Percentiles rank a stretch among this genome's conserved stretches.
These are phyloP conservation scores for Diaporthe citrichinensis DNA, from an alignment of 2,329 filamentous ascomycete genomes.

Conservation along the genomic window DNA sequence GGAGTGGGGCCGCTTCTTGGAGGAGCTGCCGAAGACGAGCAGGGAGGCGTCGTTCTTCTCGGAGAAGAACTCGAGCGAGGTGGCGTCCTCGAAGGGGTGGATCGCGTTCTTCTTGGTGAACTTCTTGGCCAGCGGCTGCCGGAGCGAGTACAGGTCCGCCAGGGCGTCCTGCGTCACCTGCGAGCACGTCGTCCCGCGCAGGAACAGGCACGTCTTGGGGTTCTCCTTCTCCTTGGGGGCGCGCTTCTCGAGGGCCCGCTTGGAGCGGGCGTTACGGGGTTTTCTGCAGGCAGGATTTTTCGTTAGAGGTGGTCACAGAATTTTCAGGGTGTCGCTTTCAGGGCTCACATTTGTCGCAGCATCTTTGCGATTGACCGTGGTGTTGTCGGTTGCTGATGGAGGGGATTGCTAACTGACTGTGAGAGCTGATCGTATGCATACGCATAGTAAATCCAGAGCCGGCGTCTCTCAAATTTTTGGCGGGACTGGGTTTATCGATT, in stretches of 20 bases:
- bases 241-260: slow-evolving; percentile 93
- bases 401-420: not conserved
- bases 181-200: slow-evolving; percentile 88
- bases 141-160: slow-evolving; percentile 86
- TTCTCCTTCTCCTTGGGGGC: slow-evolving; percentile 92
- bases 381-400: not conserved
- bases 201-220: slow-evolving; percentile 89
- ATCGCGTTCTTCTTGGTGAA: slow-evolving; percentile 98
- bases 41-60: slow-evolving; percentile 95
- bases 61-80: slow-evolving; percentile 93
- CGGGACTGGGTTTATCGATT: slow-evolving; percentile 38
- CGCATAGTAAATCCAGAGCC: not conserved
- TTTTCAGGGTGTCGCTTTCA: too few species aligned
- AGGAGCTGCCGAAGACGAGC: slow-evolving; percentile 86
- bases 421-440: not conserved
- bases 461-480: slow-evolving; percentile 38
- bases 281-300: slow-evolving; percentile 58
- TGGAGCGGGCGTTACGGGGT: slow-evolving; percentile 84
- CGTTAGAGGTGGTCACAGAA: not conserved
- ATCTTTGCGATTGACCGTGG: slow-evolving; percentile 50
- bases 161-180: slow-evolving; percentile 87
- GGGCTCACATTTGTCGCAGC: slow-evolving; percentile 64
- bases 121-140: slow-evolving; percentile 86
- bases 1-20: slow-evolving; percentile 95
- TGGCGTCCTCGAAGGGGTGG: slow-evolving; percentile 92